Evolutionary conservation across 2,329 filamentous ascomycete genomes (phyloP).

Genomic region (Fusarium pseudoanthophilum): DNA sequence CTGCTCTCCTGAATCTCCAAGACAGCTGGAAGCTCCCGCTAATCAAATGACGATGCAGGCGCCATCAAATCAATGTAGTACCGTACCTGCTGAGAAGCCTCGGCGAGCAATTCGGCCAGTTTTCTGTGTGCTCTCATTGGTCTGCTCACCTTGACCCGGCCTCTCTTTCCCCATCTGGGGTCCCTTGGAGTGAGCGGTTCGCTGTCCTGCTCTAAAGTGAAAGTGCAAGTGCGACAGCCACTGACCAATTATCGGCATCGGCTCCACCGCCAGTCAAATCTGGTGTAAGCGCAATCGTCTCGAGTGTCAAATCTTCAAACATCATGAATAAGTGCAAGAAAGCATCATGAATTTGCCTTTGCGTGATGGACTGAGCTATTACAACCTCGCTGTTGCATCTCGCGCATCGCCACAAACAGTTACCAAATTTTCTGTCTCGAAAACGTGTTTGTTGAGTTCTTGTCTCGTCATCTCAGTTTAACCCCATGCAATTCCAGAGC

Average conservation of each 20-base stretch:
- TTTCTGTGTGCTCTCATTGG: conserved; percentile 25
- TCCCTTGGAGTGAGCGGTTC: conserved; percentile 25
- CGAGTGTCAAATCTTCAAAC: not conserved
- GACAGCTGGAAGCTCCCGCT: not conserved
- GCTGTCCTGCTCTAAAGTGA: conserved; percentile 11
- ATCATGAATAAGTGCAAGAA: conserved; percentile 21
- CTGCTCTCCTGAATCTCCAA: not conserved
- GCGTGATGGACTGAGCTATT: not conserved
- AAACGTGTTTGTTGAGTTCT: not conserved
- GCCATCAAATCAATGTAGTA: conserved; percentile 24
- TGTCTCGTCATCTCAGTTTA: conserved; percentile 7
- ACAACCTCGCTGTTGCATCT: not conserved
- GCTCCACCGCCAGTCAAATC: conserved; percentile 26
- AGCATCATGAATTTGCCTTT: conserved; percentile 29
- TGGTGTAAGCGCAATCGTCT: conserved; percentile 29
- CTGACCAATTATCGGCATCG: conserved; percentile 17
- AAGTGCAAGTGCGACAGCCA: conserved; percentile 5
- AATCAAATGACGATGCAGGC: conserved; percentile 21
- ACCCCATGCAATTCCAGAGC: conserved; percentile 33
- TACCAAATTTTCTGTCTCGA: not conserved
- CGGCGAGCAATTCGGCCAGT: conserved; percentile 19
- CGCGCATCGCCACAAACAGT: not conserved
- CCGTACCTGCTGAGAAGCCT: conserved; percentile 27
- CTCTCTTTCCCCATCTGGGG: conserved; percentile 34
- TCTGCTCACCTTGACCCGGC: not conserved